phyloP scores from a whole-genome alignment of 2,329 filamentous ascomycete genomes.

The Cercospora berteroae region DNA sequence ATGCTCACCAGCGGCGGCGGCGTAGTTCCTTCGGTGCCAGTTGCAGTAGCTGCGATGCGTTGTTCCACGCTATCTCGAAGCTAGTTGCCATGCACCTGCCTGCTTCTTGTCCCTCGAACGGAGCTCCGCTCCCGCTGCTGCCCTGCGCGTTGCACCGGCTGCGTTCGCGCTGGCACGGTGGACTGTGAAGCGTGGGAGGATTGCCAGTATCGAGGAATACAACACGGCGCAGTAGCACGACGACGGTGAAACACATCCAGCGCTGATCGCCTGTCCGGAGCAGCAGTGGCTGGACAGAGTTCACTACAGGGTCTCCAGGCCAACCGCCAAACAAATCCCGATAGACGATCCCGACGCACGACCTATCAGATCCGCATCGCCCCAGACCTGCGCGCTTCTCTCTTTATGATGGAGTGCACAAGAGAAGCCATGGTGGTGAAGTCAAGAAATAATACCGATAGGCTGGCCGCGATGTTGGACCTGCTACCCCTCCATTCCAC shows the following conservation, averaged over 20 bases:
- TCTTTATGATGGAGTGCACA: background rate
- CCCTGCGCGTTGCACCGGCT: background rate
- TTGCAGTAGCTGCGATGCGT: background rate
- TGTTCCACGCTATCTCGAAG: background rate
- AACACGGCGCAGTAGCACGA: background rate
- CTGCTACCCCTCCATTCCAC: conserved; percentile 6
- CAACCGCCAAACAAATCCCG: background rate
- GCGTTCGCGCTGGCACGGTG: background rate
- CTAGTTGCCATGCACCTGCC: background rate
- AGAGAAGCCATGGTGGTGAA: background rate
- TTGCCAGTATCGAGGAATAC: background rate
- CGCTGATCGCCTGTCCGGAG: background rate
- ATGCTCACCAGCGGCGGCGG: background rate
- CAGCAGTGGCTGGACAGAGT: conserved; percentile 7
- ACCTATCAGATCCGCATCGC: background rate
- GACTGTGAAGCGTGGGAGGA: background rate
- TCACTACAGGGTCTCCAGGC: conserved; percentile 3
- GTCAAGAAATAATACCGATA: conserved; percentile 2
- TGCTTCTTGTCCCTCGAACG: background rate
- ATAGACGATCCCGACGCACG: background rate
- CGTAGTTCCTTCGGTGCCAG: background rate
- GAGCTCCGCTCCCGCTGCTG: background rate
- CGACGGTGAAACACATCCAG: background rate
- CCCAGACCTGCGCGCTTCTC: background rate
- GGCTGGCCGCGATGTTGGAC: conserved; percentile 6